Base-by-base conservation (phyloP, 345 rosid species). In the Odontarrhena argentea region DNA sequence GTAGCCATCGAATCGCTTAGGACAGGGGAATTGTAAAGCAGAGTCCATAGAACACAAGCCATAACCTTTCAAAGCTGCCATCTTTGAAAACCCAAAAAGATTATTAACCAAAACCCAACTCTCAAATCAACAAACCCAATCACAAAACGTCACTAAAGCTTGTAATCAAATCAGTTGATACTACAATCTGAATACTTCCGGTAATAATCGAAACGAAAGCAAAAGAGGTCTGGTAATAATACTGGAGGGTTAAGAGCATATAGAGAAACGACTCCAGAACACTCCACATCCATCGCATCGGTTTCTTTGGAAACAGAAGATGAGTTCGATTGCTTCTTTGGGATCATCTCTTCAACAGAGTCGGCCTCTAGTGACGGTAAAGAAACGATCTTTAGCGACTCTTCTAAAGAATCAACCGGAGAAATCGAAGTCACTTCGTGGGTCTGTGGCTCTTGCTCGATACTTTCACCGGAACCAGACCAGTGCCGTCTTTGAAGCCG, bases 51-150 rank as follows among this genome's bases (percentile, higher is more conserved):
- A 70, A 82, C 79, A 78, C 55, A 77, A 28, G 22, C 83, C 66
- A 72, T 36, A 77, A 69, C 81, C 72, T 75, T 71, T 79, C 69
- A 86, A 76, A 52, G 76, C 70, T 34, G 77, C 82, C 96, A 85
- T 83, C 46, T 73, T 43, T 28, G 1, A 51, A 26, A 14, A n/a
- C n/a, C 15, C 36, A 25, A 37, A 12, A 3, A 7, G 44, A 28
- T n/a, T 9, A 13, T 3, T 22, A 2, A 65, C 49, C 25, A 15
- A 49, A 55, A 24, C 49, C 14, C 49, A 36, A 42, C 22, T 34
- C 34, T 35, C n/a, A 41, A 25, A 41, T 2, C 37, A 5, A 40
- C 7, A 45, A 60, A 0, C 9, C 51, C 11, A 3, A 26, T 56
- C 30, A 18, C 12, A 18, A 38, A 69, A 68, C 18, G 47, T 63